Percentiles rank a stretch among this genome's conserved stretches.
Evolutionary conservation across 768 basidiomycete genomes (phyloP).

Genomic region (Leccinum boreale): DNA sequence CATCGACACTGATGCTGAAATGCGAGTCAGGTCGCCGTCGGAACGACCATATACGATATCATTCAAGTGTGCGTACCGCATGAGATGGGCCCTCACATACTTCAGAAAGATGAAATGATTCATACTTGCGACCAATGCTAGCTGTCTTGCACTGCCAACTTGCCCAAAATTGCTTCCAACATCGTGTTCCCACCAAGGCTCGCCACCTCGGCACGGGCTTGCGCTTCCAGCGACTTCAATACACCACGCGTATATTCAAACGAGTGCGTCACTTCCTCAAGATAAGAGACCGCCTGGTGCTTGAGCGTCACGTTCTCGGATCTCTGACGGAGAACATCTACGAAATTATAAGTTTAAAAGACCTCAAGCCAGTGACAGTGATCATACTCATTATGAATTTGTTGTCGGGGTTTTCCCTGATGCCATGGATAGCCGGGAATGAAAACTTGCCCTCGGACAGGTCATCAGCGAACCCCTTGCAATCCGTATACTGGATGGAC

Average conservation of each 20-base stretch:
- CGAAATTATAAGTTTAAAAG: background rate
- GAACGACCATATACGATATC: background rate
- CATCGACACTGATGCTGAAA: background rate
- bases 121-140: conserved; percentile 8
- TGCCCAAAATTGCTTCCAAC: conserved; percentile 56
- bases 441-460: conserved; percentile 97
- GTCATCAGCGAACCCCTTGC: conserved; percentile 91
- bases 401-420: conserved; percentile 73
- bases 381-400: conserved; percentile 78
- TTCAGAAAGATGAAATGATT: background rate
- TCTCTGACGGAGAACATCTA: conserved; percentile 90
- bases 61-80: background rate
- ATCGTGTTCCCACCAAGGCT: conserved; percentile 74
- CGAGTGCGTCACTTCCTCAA: conserved; percentile 71
- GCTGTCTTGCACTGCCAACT: conserved; percentile 34
- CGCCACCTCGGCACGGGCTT: conserved; percentile 66
- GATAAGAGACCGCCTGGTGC: conserved; percentile 72
- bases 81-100: background rate
- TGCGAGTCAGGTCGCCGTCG: background rate
- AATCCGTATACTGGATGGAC: conserved; percentile 63
- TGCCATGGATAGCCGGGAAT: conserved; percentile 90
- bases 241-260: conserved; percentile 85
- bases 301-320: conserved; percentile 82
- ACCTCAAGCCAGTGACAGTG: background rate
- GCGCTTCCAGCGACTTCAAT: conserved; percentile 59